phyloP scores from a whole-genome alignment of 169 alveolate species.

The Cryptosporidium canis region DNA sequence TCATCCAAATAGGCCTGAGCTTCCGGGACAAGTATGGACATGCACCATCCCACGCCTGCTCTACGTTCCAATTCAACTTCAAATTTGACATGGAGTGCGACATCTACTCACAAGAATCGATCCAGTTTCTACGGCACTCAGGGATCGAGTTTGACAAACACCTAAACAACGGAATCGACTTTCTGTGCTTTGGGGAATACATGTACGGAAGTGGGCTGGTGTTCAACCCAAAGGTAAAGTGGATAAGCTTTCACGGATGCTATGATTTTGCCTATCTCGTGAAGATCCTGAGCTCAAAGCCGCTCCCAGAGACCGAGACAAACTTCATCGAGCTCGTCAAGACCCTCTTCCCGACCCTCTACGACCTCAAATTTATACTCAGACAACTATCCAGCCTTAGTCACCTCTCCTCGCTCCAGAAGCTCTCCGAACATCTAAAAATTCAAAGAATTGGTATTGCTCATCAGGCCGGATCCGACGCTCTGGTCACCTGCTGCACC shows the following conservation, averaged over 20 bases:
- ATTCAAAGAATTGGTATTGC: conserved; percentile 94
- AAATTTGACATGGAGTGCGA: conserved; percentile 92
- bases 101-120: conserved; percentile 91
- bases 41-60: conserved; percentile 85
- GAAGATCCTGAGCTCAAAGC: conserved; percentile 88
- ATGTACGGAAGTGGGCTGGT: conserved; percentile 94
- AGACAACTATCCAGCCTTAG: conserved; percentile 82
- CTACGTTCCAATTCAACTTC: conserved; percentile 98
- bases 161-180: conserved; percentile 91
- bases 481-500: conserved; percentile 93
- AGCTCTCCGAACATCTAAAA: conserved; percentile 77
- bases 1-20: conserved; percentile 96
- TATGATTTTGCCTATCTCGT: conserved; percentile 97
- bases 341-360: conserved; percentile 93
- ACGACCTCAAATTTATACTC: conserved; percentile 93
- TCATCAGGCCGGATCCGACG: conserved; percentile 99
- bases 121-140: conserved; percentile 91
- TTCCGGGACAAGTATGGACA: conserved; percentile 93
- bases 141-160: conserved; percentile 96
- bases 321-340: conserved; percentile 89
- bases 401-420: conserved; percentile 75
- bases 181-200: conserved; percentile 94
- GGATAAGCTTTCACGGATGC: conserved; percentile 98
- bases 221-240: conserved; percentile 94
- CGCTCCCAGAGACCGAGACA: conserved; percentile 92